These are phyloP conservation scores for Colletotrichum orchidophilum DNA, from an alignment of 2,329 filamentous ascomycete species.

Conservation along the genomic window DNA sequence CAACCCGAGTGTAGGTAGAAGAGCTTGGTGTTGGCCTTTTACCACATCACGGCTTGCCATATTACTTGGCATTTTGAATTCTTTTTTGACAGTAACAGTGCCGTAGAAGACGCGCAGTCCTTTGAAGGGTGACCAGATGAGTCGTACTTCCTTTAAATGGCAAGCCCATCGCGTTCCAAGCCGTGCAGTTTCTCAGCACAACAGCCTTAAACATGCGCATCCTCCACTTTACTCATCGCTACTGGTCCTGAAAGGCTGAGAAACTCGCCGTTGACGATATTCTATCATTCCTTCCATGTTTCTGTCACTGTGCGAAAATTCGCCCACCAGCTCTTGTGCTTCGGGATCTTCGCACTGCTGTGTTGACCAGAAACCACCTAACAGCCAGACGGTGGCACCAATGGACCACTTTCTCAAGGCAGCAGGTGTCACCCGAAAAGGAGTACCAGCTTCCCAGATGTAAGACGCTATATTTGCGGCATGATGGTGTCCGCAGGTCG, in stretches of 20 bases:
- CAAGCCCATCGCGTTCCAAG: too few relatives aligned
- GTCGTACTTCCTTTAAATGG: background rate
- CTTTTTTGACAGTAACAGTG: too few relatives aligned
- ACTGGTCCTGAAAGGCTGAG: too few relatives aligned
- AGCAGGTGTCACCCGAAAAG: background rate
- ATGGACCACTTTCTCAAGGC: background rate
- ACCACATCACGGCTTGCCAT: too few relatives aligned
- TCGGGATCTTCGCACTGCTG: background rate
- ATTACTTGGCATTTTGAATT: too few relatives aligned
- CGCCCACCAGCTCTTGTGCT: background rate
- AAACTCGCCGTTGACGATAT: background rate
- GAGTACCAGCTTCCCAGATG: background rate
- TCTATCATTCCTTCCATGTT: background rate
- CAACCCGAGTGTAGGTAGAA: background rate
- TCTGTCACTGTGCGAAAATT: background rate
- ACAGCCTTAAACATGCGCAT: background rate
- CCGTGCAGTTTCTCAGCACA: background rate
- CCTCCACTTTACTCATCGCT: background rate
- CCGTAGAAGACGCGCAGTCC: background rate
- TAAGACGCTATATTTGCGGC: background rate
- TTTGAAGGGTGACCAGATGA: background rate
- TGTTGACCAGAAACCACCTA: background rate
- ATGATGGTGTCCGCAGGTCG: background rate
- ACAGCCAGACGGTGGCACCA: background rate
- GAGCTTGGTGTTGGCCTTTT: background rate